Conservation (phyloP, 2,329 filamentous ascomycete genomes). For the Colletotrichum neosansevieriae region DNA sequence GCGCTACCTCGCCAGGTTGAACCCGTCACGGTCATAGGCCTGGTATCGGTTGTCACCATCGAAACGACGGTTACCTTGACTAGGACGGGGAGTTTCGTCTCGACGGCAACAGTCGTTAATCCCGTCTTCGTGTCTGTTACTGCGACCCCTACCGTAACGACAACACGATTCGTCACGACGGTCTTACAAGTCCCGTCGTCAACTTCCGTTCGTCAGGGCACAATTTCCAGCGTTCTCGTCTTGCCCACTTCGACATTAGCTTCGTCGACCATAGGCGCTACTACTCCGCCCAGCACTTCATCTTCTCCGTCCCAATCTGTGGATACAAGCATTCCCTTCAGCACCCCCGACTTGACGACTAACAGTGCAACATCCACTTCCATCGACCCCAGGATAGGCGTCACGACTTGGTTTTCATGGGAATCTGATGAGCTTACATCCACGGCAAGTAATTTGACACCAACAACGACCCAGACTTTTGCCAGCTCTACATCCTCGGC, state of each 20-base stretch:
- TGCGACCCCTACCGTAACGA: constrained; percentile 30
- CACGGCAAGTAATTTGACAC: background rate
- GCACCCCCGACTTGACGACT: background rate
- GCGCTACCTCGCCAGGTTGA: constrained; percentile 13
- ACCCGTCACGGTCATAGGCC: background rate
- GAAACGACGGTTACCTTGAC: constrained; percentile 32
- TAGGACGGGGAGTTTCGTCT: constrained; percentile 22
- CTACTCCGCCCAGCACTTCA: background rate
- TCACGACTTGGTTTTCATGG: constrained; percentile 5
- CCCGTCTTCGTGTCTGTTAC: constrained; percentile 40
- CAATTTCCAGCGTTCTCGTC: background rate
- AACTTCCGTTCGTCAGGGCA: background rate
- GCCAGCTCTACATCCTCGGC: constrained; percentile 12
- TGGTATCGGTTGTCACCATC: constrained; percentile 21
- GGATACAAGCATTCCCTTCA: background rate
- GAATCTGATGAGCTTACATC: background rate
- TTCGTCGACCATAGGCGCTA: background rate
- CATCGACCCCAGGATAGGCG: background rate
- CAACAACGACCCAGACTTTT: constrained; percentile 13
- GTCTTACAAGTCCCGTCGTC: background rate
- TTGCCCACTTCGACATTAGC: background rate
- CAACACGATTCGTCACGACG: constrained; percentile 32
- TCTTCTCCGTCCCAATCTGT: background rate
- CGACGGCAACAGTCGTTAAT: constrained; percentile 25
- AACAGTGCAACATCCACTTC: background rate